Conservation (phyloP, 768 basidiomycete species). For the Mycena sanguinolenta region DNA sequence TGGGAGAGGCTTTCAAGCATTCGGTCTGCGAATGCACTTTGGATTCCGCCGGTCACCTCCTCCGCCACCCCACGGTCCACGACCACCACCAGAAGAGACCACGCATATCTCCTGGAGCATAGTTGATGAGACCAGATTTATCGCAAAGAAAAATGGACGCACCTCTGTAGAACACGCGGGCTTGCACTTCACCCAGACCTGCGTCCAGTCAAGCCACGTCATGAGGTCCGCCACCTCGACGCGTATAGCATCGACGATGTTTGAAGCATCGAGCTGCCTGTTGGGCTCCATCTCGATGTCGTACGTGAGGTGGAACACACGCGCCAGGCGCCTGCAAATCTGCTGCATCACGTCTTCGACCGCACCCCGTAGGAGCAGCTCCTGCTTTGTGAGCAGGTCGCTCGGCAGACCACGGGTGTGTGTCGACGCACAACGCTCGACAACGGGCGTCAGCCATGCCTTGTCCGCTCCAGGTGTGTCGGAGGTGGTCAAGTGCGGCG, state of each 20-base stretch:
- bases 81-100: background rate
- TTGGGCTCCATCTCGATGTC: constrained; percentile 6
- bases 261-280: background rate
- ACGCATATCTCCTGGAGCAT: constrained; percentile 7
- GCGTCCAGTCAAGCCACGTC: constrained; percentile 29
- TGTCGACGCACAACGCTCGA: constrained; percentile 13
- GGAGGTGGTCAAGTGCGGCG: constrained; percentile 19
- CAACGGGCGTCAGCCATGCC: constrained; percentile 26
- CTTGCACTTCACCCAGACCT: constrained; percentile 22
- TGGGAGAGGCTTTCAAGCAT: background rate
- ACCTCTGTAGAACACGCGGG: constrained; percentile 18
- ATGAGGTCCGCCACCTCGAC: constrained; percentile 17
- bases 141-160: background rate
- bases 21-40: constrained; percentile 15
- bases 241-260: constrained; percentile 3
- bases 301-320: constrained; percentile 17
- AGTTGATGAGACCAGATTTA: background rate
- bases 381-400: constrained; percentile 13
- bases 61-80: background rate
- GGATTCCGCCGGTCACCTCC: constrained; percentile 1
- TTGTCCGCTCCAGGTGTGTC: constrained; percentile 9
- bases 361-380: constrained; percentile 10
- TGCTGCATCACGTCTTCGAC: constrained; percentile 23
- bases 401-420: constrained; percentile 11
- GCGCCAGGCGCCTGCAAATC: constrained; percentile 22